Percentiles rank a stretch among this genome's conserved stretches.
Evolutionary conservation across 208 protist genomes (phyloP).

Genomic region (Leishmania arabica): DNA sequence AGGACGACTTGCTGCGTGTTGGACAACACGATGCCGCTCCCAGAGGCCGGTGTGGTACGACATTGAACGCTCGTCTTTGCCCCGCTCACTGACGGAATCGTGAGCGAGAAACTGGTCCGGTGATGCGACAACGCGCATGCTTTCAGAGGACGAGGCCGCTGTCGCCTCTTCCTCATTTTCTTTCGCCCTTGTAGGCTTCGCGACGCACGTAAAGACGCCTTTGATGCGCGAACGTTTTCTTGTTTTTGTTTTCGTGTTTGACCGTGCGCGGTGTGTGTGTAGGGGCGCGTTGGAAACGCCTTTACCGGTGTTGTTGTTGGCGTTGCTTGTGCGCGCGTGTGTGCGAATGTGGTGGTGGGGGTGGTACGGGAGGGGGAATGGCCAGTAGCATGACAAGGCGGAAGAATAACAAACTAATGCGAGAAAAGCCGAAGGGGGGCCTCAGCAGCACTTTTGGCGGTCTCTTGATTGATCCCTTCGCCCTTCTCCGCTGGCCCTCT

Average conservation of each 20-base stretch:
- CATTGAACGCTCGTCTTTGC: slow-evolving; percentile 31
- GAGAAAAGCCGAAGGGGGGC: not conserved
- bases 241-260: not conserved
- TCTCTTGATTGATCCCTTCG: no score
- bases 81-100: slow-evolving; percentile 32
- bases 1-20: slow-evolving; percentile 47
- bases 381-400: not conserved
- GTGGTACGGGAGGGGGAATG: no score
- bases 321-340: not conserved
- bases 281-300: not conserved
- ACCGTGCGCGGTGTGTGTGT: not conserved
- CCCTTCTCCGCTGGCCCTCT: no score
- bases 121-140: slow-evolving; percentile 13
- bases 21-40: slow-evolving; percentile 31
- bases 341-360: not conserved
- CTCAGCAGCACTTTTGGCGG: not conserved
- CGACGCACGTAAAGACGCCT: not conserved
- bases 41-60: slow-evolving; percentile 24
- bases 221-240: not conserved
- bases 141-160: not conserved
- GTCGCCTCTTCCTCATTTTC: not conserved
- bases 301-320: not conserved
- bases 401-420: not conserved
- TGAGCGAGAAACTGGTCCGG: slow-evolving; percentile 40
- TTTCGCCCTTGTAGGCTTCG: not conserved